Base-by-base conservation (phyloP, 331 rosid species). In the Quercus phellos region DNA sequence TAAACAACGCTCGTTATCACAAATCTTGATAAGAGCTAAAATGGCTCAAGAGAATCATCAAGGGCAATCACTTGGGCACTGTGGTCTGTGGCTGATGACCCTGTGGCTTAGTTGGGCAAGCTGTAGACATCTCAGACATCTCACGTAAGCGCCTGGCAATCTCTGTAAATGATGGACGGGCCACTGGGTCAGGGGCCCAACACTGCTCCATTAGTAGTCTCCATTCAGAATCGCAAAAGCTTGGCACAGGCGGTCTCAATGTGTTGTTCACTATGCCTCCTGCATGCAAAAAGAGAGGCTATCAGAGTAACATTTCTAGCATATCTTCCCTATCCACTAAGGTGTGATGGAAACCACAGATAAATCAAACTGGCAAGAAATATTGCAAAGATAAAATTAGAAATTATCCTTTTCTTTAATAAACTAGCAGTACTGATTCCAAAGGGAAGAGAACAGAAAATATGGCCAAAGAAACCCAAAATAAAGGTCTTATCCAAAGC, bases 211-310 rank as follows among this genome's bases (percentile, higher is more conserved):
- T 87, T 27, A 87, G 77, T 70, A 79, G 67, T 54, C 74, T 69
- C 90, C 90, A 87, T 61, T 87, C 90, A 0, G 81, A 16, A 38
- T 87, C 90, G 18, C 90, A 87, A 29, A 3, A 81, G 72, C 60
- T 32, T 4, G 90, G 90, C 7, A 87, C 81, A 0, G 5, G 82
- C 38, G 90, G 90, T 54, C 90, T 79, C 78, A 87, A 79, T 14
- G 88, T 87, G 80, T 81, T 87, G 27, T 77, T 87, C 80, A 87
- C 90, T 76, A 87, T 84, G 77, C 90, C 90, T 73, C 90, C 90
- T 87, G 86, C 63, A 70, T 72, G 46, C 24, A 51, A 76, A 73
- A 43, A 27, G 56, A 56, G 11, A 26, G 4, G 50, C 22, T 21
- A 22, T 66, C 71, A 66, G 46, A n/a, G 68, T 59, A 61, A 2